Percentiles rank a stretch among this genome's conserved stretches.
Conservation (phyloP, 2,329 filamentous ascomycete species). For the Colletotrichum somersetense region DNA sequence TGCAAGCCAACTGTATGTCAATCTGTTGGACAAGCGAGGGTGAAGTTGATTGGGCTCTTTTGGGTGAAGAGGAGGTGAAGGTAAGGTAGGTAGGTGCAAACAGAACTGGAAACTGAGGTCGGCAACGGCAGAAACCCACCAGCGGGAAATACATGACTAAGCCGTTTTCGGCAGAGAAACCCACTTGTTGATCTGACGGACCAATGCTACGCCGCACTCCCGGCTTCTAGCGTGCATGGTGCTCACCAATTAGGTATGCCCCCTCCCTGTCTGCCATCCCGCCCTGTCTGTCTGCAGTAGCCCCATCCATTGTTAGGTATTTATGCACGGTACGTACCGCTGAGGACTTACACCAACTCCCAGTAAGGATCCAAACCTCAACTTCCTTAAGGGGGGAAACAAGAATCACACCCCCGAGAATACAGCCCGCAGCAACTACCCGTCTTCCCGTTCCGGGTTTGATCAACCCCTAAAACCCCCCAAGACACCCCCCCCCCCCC, state of each 20-base stretch:
- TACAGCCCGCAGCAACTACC: constrained; percentile 4
- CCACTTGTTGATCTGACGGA: not conserved
- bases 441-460: not conserved
- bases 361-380: not conserved
- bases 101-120: constrained; percentile 25
- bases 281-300: not conserved
- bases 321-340: not conserved
- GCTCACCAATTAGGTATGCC: not conserved
- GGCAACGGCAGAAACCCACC: not conserved
- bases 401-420: not conserved
- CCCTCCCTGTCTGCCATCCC: not conserved
- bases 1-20: not conserved
- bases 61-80: constrained; percentile 2
- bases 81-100: constrained; percentile 21
- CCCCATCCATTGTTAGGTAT: constrained; percentile 1
- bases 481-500: not conserved
- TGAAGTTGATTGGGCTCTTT: not conserved
- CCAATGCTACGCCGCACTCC: constrained; percentile 5
- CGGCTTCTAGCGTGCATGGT: constrained; percentile 12
- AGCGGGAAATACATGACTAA: constrained; percentile 7
- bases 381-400: not conserved
- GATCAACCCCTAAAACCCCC: not conserved
- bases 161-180: not conserved
- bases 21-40: not conserved
- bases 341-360: not conserved